phyloP scores from a whole-genome alignment of 768 basidiomycete genomes.

The Galerina sulciceps region DNA sequence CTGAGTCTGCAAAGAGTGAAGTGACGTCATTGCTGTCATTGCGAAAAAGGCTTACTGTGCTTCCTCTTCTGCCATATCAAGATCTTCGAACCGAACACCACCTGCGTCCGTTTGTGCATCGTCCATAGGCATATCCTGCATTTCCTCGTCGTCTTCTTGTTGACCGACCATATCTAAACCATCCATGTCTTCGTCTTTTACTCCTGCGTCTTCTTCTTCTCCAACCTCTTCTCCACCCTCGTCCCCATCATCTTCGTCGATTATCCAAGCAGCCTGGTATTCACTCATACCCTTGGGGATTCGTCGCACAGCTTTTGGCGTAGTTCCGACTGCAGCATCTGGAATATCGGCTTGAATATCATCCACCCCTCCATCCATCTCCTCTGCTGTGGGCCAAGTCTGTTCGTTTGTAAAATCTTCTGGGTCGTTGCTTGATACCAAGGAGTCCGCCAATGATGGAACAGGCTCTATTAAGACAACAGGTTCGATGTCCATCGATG shows the following conservation, averaged over 20 bases:
- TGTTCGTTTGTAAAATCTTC: constrained; percentile 94
- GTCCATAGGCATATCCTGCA: constrained; percentile 60
- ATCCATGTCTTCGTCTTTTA: constrained; percentile 46
- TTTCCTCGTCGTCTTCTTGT: constrained; percentile 61
- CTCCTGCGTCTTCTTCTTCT: constrained; percentile 47
- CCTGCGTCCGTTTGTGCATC: constrained; percentile 66
- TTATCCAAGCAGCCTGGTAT: constrained; percentile 97
- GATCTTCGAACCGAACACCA: constrained; percentile 70
- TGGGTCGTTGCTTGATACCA: constrained; percentile 85
- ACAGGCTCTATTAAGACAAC: constrained; percentile 67
- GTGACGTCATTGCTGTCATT: background rate
- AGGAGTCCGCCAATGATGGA: constrained; percentile 73
- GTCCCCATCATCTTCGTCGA: constrained; percentile 78
- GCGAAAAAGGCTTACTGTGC: constrained; percentile 62
- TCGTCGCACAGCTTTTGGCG: constrained; percentile 77
- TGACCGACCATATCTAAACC: constrained; percentile 35
- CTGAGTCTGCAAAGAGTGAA: constrained; percentile 50
- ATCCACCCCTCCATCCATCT: constrained; percentile 60
- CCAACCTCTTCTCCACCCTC: constrained; percentile 23
- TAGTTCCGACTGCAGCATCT: constrained; percentile 72
- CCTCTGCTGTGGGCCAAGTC: constrained; percentile 98
- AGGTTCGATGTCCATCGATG: constrained; percentile 73
- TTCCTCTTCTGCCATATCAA: constrained; percentile 84
- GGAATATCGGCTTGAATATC: constrained; percentile 48
- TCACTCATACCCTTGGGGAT: constrained; percentile 96